These are phyloP conservation scores for Ophiosphaerella herpotricha DNA, from an alignment of 2,329 filamentous ascomycete genomes.

Conservation along the genomic window DNA sequence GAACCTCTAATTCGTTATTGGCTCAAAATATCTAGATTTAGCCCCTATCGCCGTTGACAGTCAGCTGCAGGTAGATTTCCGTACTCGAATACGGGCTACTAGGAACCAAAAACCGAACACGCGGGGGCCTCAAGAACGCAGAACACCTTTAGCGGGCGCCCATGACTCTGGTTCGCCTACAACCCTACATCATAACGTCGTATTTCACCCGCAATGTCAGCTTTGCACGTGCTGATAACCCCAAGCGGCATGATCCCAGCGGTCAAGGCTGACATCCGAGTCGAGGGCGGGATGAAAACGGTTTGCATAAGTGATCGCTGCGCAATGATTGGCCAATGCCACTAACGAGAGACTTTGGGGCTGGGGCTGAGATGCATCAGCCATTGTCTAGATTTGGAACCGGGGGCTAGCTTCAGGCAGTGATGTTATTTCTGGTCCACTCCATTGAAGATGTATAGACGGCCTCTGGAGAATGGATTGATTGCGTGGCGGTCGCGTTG, in stretches of 20 bases:
- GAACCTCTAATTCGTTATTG: neutral
- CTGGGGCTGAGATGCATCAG: slow-evolving; percentile 22
- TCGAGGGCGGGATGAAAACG: slow-evolving; percentile 4
- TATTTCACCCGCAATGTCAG: slow-evolving; percentile 6
- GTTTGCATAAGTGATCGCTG: neutral
- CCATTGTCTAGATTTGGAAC: slow-evolving; percentile 24
- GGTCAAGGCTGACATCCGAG: neutral
- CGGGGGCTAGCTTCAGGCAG: slow-evolving; percentile 10
- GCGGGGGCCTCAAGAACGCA: slow-evolving; percentile 10
- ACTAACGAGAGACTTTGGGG: slow-evolving; percentile 11
- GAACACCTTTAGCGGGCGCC: slow-evolving; percentile 5
- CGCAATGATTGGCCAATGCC: slow-evolving; percentile 11
- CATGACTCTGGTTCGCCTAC: neutral
- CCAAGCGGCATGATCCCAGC: neutral
- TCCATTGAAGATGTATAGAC: neutral
- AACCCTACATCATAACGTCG: slow-evolving; percentile 1
- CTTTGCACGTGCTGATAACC: neutral
- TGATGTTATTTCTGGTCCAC: slow-evolving; percentile 1
- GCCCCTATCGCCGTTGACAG: neutral
- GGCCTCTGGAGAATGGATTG: neutral
- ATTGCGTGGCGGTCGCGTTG: neutral
- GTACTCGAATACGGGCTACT: slow-evolving; percentile 2
- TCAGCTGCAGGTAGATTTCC: slow-evolving; percentile 8
- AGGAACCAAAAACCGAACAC: slow-evolving; percentile 8
- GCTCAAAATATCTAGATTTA: neutral